Evolutionary conservation across 305 asterid genomes (phyloP).

Genomic region (Salvia sclarea): DNA sequence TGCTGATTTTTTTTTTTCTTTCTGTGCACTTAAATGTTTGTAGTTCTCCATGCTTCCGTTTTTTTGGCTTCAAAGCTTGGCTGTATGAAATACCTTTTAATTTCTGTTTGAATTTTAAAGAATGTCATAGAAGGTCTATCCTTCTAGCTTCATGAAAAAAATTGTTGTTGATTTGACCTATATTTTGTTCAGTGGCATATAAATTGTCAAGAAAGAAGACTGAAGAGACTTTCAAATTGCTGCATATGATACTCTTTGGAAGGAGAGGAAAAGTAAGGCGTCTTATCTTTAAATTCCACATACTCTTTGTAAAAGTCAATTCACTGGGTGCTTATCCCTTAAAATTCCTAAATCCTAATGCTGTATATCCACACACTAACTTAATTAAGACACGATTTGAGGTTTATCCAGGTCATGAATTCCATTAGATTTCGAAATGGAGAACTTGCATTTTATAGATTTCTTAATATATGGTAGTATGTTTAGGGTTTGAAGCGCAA

Average conservation of each 20-base stretch:
- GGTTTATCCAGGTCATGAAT: not conserved
- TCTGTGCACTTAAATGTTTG: not conserved
- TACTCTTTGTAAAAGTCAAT: constrained; percentile 14
- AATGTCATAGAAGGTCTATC: not conserved
- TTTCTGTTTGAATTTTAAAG: not conserved
- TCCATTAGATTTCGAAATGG: not conserved
- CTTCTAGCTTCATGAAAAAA: constrained; percentile 15
- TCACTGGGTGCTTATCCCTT: constrained; percentile 4
- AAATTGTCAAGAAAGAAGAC: constrained; percentile 80
- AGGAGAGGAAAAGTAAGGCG: constrained; percentile 84
- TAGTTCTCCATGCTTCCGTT: not conserved
- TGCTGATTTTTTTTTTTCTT: not conserved
- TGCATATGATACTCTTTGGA: constrained; percentile 75
- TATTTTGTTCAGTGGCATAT: constrained; percentile 62
- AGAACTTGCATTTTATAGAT: constrained; percentile 3
- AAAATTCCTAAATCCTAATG: constrained; percentile 9
- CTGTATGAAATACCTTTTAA: not conserved
- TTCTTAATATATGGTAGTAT: not conserved
- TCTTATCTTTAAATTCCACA: constrained; percentile 16
- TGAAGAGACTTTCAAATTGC: constrained; percentile 77
- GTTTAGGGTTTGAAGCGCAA: not conserved
- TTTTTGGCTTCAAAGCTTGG: not conserved
- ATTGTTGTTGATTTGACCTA: constrained; percentile 20
- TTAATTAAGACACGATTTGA: not conserved
- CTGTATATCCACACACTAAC: not conserved